Percentiles rank a stretch among this genome's conserved stretches.
phyloP scores from a whole-genome alignment of 2,329 filamentous ascomycete genomes.

The Colletotrichum somersetense region DNA sequence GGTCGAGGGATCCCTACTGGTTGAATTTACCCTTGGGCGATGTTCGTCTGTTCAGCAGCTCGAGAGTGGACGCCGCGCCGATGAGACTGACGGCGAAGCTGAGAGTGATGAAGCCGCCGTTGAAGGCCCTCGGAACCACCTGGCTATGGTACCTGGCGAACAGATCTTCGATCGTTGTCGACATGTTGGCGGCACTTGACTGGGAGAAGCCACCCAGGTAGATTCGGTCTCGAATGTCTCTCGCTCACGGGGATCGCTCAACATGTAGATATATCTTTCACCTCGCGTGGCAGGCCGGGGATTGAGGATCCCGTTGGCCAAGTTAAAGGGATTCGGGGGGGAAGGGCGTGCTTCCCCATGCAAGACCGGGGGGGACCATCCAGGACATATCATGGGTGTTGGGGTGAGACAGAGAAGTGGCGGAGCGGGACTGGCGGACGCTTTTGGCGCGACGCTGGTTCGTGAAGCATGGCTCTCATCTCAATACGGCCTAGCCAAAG shows the following conservation, averaged over 20 bases:
- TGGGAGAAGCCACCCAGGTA: conserved; percentile 19
- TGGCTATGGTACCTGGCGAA: conserved; percentile 58
- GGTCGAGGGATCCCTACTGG: conserved; percentile 63
- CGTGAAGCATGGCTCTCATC: conserved; percentile 8
- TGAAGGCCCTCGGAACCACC: conserved; percentile 63
- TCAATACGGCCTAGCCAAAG: conserved; percentile 19
- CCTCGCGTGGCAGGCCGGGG: conserved; percentile 27
- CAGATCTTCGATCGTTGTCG: conserved; percentile 46
- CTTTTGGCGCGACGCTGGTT: conserved; percentile 27
- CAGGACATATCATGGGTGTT: conserved; percentile 38
- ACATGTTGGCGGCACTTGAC: conserved; percentile 29
- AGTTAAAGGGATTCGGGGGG: conserved; percentile 15
- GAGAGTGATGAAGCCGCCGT: conserved; percentile 74
- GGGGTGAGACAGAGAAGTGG: conserved; percentile 37
- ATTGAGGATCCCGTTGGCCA: conserved; percentile 14
- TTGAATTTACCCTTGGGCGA: conserved; percentile 77
- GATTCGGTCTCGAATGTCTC: conserved; percentile 34
- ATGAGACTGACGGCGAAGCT: conserved; percentile 83
- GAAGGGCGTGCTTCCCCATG: conserved; percentile 16
- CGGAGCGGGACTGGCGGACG: conserved; percentile 24
- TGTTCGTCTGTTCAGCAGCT: conserved; percentile 83
- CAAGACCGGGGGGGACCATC: conserved; percentile 12
- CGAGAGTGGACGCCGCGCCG: conserved; percentile 83
- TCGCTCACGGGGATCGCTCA: conserved; percentile 17
- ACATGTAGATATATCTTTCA: conserved; percentile 28